Evolutionary conservation across 2,329 filamentous ascomycete species (phyloP).

Genomic region (Parafenestella ontariensis): DNA sequence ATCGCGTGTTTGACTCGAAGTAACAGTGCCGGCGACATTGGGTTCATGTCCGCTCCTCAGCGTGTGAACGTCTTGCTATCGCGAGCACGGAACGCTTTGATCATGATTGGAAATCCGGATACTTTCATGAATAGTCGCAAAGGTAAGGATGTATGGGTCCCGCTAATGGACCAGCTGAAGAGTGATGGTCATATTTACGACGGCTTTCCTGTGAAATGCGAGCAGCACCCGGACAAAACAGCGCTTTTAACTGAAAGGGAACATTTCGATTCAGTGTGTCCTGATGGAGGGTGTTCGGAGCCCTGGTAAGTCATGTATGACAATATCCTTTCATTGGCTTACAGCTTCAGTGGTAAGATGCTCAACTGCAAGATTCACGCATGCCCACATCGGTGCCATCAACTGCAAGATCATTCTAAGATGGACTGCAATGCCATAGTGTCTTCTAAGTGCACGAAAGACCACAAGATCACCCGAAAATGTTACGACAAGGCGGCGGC

Average conservation of each 20-base stretch:
- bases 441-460: slow-evolving; percentile 57
- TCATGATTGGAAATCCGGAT: slow-evolving; percentile 73
- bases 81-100: slow-evolving; percentile 68
- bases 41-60: slow-evolving; percentile 72
- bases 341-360: slow-evolving; percentile 51
- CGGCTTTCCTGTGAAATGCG: slow-evolving; percentile 46
- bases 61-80: slow-evolving; percentile 75
- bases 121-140: slow-evolving; percentile 70
- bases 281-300: slow-evolving; percentile 73
- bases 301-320: slow-evolving; percentile 60
- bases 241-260: slow-evolving; percentile 57
- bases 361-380: slow-evolving; percentile 66
- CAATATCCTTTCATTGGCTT: slow-evolving; percentile 9
- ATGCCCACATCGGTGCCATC: slow-evolving; percentile 69
- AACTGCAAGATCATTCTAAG: slow-evolving; percentile 64
- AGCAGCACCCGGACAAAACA: slow-evolving; percentile 45
- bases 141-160: slow-evolving; percentile 64
- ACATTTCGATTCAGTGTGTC: slow-evolving; percentile 68
- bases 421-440: slow-evolving; percentile 57
- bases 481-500: slow-evolving; percentile 54
- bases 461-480: slow-evolving; percentile 57
- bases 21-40: slow-evolving; percentile 69
- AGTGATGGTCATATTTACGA: slow-evolving; percentile 54
- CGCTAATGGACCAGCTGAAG: slow-evolving; percentile 65
- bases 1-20: slow-evolving; percentile 72